These are phyloP conservation scores for Penicillium vulpinum DNA, from an alignment of 2,329 filamentous ascomycete genomes.

Conservation along the genomic window DNA sequence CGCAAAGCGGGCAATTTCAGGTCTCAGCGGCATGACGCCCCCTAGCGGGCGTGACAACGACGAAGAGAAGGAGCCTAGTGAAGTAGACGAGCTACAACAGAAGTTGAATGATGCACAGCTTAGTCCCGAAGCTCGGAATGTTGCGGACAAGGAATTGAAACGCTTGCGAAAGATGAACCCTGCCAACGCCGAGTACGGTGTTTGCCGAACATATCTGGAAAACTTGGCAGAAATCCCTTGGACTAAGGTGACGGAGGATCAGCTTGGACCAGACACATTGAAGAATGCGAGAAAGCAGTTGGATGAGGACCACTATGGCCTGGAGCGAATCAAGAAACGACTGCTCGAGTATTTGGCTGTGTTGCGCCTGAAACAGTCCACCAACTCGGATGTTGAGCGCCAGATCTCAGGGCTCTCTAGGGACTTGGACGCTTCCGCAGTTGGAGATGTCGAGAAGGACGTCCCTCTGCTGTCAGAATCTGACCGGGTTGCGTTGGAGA, in stretches of 20 bases:
- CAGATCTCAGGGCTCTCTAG: conserved; percentile 63
- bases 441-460: conserved; percentile 57
- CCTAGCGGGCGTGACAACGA: conserved; percentile 51
- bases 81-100: conserved; percentile 88
- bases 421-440: conserved; percentile 41
- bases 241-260: conserved; percentile 79
- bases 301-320: conserved; percentile 92
- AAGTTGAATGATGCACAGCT: conserved; percentile 79
- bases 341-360: conserved; percentile 94
- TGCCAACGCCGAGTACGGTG: conserved; percentile 92
- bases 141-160: conserved; percentile 86
- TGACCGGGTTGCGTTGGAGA: conserved; percentile 49
- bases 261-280: conserved; percentile 78
- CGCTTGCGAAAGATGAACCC: conserved; percentile 93
- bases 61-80: conserved; percentile 80
- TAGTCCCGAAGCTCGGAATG: conserved; percentile 79
- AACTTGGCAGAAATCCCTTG: conserved; percentile 93
- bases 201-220: conserved; percentile 89
- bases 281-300: conserved; percentile 80
- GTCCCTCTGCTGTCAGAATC: conserved; percentile 52
- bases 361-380: conserved; percentile 88
- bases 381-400: conserved; percentile 78
- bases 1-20: conserved; percentile 46
- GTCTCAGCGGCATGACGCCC: conserved; percentile 43
- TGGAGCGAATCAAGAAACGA: conserved; percentile 96